Conservation (phyloP, 208 protist species). For the Willaertia magna region DNA sequence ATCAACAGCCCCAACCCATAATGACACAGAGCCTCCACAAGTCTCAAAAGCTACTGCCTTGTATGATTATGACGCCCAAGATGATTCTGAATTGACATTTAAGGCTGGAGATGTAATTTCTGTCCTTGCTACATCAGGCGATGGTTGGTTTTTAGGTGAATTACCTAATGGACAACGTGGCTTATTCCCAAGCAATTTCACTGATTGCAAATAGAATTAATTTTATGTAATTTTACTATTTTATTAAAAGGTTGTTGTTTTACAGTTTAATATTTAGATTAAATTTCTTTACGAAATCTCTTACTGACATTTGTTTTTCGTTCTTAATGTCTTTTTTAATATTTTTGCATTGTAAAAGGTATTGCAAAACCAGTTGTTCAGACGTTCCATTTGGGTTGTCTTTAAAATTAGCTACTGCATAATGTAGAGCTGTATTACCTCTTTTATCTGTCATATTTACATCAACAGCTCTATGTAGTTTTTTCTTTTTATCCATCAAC, state of each 20-base stretch:
- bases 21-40: neutral
- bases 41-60: neutral
- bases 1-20: neutral
- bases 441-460: neutral
- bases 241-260: too few relatives aligned
- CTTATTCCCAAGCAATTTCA: neutral
- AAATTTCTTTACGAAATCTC: too few relatives aligned
- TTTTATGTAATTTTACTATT: too few relatives aligned
- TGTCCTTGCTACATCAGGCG: neutral
- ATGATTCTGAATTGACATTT: neutral
- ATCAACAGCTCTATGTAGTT: neutral
- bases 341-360: neutral
- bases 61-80: conserved; percentile 6
- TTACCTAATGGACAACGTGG: neutral
- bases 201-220: too few relatives aligned
- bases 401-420: neutral
- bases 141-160: neutral
- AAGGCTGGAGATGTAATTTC: neutral
- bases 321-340: neutral
- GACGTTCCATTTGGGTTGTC: neutral
- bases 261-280: too few relatives aligned
- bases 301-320: neutral
- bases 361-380: neutral
- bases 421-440: neutral
- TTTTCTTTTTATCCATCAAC: neutral